These are phyloP conservation scores for Avicennia marina DNA, from an alignment of 257 asterid species.

Conservation along the genomic window DNA sequence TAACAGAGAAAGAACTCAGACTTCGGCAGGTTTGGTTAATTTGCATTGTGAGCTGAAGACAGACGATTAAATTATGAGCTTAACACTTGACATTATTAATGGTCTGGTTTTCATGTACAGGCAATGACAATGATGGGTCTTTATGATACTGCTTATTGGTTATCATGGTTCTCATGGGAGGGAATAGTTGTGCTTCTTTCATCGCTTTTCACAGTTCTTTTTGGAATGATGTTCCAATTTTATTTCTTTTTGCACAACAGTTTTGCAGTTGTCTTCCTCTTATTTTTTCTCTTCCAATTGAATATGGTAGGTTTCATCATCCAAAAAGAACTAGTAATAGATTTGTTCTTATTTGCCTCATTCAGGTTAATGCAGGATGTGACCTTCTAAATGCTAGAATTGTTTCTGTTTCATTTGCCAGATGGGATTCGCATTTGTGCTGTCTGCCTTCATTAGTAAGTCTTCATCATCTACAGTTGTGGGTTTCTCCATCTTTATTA, in stretches of 20 bases:
- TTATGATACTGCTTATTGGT: constrained; percentile 91
- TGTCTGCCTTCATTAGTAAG: constrained; percentile 76
- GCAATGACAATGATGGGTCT: constrained; percentile 97
- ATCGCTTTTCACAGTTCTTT: constrained; percentile 67
- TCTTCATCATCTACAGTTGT: constrained; percentile 70
- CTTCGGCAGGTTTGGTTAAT: constrained; percentile 68
- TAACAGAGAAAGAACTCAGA: constrained; percentile 83
- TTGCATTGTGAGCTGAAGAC: too few species aligned
- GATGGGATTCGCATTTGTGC: constrained; percentile 77
- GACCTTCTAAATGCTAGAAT: neutral
- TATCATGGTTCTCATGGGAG: constrained; percentile 94
- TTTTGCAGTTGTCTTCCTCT: constrained; percentile 63
- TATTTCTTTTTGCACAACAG: constrained; percentile 77
- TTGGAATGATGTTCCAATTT: constrained; percentile 93
- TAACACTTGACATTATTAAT: too few species aligned
- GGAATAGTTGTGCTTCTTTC: constrained; percentile 59
- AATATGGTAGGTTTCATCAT: constrained; percentile 61
- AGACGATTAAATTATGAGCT: too few species aligned
- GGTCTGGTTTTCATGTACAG: constrained; percentile 33
- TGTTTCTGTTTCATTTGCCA: constrained; percentile 30
- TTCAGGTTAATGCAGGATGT: too few species aligned
- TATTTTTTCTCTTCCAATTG: constrained; percentile 80
- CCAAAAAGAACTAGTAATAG: neutral
- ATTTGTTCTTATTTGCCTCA: neutral
- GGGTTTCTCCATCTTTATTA: constrained; percentile 62